phyloP scores from a whole-genome alignment of 2,329 filamentous ascomycete species.

The Lasiodiplodia citricola region DNA sequence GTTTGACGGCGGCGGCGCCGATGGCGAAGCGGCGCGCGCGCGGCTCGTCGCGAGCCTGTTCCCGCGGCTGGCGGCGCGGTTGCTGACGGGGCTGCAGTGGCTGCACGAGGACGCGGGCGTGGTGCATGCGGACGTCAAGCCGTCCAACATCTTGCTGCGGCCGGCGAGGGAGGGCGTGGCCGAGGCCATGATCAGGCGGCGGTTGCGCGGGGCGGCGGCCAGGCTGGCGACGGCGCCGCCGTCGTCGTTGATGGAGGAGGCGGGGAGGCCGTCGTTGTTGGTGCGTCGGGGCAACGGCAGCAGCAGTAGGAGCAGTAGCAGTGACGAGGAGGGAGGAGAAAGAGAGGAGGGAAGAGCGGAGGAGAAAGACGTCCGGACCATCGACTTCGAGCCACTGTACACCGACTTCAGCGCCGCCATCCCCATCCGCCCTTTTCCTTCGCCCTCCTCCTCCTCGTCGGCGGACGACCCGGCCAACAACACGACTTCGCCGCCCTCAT shows the following conservation, averaged over 20 bases:
- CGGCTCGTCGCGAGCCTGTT: conserved; percentile 45
- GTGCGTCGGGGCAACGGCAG: neutral
- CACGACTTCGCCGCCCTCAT: conserved; percentile 29
- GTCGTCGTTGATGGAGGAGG: too few species aligned
- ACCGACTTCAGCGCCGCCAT: conserved; percentile 49
- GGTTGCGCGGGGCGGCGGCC: neutral
- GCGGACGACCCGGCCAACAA: neutral
- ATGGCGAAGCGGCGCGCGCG: conserved; percentile 34
- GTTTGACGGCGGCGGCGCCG: neutral
- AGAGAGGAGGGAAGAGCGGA: neutral
- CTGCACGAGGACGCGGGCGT: conserved; percentile 45
- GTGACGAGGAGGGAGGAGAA: neutral
- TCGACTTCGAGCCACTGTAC: conserved; percentile 22
- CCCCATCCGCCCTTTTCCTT: neutral
- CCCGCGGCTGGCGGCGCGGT: conserved; percentile 45
- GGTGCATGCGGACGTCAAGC: conserved; percentile 55
- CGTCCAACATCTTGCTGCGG: conserved; percentile 51
- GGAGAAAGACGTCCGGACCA: neutral
- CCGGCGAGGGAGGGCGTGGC: conserved; percentile 30
- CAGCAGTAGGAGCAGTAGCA: neutral
- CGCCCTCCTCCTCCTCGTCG: neutral
- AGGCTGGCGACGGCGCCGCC: neutral
- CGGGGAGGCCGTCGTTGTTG: conserved; percentile 4
- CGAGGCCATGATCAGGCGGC: conserved; percentile 6
- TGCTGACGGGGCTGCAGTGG: conserved; percentile 50